phyloP scores from a whole-genome alignment of 1,284 basidiomycete genomes.

The Cryptococcus sp. region DNA sequence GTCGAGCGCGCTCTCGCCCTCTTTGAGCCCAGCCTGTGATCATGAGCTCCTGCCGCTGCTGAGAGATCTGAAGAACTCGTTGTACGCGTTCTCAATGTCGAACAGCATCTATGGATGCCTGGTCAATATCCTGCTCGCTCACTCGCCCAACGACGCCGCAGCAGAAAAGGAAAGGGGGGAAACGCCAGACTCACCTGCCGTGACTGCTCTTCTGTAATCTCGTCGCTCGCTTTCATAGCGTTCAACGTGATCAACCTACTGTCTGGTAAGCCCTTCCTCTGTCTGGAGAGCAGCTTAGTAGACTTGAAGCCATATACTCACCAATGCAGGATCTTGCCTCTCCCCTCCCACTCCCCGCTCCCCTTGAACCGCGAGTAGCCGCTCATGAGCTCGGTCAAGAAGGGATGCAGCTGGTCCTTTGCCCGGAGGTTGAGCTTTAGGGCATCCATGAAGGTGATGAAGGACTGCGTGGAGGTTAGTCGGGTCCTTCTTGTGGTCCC shows the following conservation, averaged over 20 bases:
- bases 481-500: neutral
- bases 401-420: constrained; percentile 94
- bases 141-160: neutral
- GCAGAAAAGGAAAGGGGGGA: no score
- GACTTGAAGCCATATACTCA: constrained; percentile 48
- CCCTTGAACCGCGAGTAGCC: constrained; percentile 89
- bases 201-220: constrained; percentile 92
- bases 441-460: constrained; percentile 99
- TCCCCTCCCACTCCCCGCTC: constrained; percentile 89
- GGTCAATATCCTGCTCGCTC: neutral
- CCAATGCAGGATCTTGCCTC: constrained; percentile 91
- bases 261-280: neutral
- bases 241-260: constrained; percentile 93
- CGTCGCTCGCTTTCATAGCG: constrained; percentile 94
- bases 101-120: constrained; percentile 70
- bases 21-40: neutral
- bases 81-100: constrained; percentile 94
- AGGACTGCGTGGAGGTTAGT: constrained; percentile 58
- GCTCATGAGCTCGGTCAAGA: constrained; percentile 89
- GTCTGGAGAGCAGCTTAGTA: neutral
- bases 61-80: constrained; percentile 88
- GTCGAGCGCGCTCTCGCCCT: neutral
- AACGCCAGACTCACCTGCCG: constrained; percentile 67
- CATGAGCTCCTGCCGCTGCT: constrained; percentile 23
- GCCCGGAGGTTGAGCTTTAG: constrained; percentile 86